Base-by-base conservation (phyloP, 2,329 filamentous ascomycete species). In the Zelopaecilomyces penicillatus region DNA sequence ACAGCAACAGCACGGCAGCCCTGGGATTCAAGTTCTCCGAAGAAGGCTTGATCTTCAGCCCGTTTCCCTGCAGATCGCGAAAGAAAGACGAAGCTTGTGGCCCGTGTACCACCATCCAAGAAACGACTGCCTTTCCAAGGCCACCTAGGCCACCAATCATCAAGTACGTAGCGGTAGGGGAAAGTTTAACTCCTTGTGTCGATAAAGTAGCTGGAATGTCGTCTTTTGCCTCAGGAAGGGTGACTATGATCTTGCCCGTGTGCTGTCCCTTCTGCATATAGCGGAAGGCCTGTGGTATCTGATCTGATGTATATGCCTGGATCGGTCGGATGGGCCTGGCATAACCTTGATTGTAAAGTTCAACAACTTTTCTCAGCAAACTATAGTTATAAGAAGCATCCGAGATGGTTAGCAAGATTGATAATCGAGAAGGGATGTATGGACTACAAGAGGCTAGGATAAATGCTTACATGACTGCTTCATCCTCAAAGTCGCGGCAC, bases 221-320 rank as follows among this genome's bases (percentile, higher is more conserved):
- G 26, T 26, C 34, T 4, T n/a, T 30, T 5, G 40, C 46, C 6
- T 37, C 29, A 5, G 30, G 41, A 11, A 47, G 29, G 9, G 11
- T 32, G 36, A 47, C 31, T 6, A 41, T n/a, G 37, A 47, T 19
- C 30, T 43, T 43, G 11, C 67, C 69, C 32, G 68, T 62, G 39
- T 69, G 66, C 36, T 53, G 54, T 0, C 66, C 67, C 4, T 55
- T 56, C 35, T 68, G 66, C 61, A 71, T 63, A 27, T 61, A 54
- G 1, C 63, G 52, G 48, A 71, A 68, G 0, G 66, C 66, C 8
- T 66, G 57, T n/a, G 56, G 51, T 0, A 66, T 53, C 4, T 61
- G 43, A 2, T 52, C 53, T 1, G 52, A 41, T 6, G 36, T 40
- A 46, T 60, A 52, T 27, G 48, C 39, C 45, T 58, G 54, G 2